These are phyloP conservation scores for Penicillium italicum DNA, from an alignment of 2,329 filamentous ascomycete genomes.

Conservation along the genomic window DNA sequence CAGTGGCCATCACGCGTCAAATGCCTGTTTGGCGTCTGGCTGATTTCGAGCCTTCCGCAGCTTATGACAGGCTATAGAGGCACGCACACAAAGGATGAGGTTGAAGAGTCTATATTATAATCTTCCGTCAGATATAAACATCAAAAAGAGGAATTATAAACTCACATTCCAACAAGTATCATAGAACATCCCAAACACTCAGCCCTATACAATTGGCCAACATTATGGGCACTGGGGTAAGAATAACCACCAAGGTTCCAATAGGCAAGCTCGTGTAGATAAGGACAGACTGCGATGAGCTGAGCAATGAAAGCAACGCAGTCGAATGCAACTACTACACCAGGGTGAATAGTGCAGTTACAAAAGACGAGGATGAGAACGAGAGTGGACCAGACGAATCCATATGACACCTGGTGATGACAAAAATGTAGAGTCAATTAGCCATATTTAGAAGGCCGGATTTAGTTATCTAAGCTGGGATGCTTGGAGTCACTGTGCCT, in stretches of 20 bases:
- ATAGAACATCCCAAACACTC: constrained; percentile 14
- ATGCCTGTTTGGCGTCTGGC: background rate
- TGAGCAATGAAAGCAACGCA: constrained; percentile 11
- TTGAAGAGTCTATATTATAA: constrained; percentile 6
- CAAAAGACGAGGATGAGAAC: constrained; percentile 18
- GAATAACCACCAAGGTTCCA: constrained; percentile 13
- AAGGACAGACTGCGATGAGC: constrained; percentile 8
- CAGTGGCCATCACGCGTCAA: constrained; percentile 1
- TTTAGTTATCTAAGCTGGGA: too few relatives aligned
- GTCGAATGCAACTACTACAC: constrained; percentile 12
- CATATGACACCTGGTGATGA: constrained; percentile 8
- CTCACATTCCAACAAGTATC: constrained; percentile 16
- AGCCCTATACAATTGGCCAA: constrained; percentile 6
- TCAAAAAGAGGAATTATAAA: background rate
- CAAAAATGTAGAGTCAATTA: background rate
- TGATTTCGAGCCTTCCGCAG: constrained; percentile 8
- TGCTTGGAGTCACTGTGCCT: constrained; percentile 4
- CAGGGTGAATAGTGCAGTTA: constrained; percentile 14
- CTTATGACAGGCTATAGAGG: constrained; percentile 10
- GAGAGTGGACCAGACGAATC: constrained; percentile 16
- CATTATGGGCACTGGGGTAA: background rate
- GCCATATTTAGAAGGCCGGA: background rate
- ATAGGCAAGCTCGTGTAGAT: constrained; percentile 10
- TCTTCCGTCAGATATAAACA: background rate
- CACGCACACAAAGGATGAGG: constrained; percentile 10